Evolutionary conservation across 208 protist genomes (phyloP).

Genomic region (Trypanosomatidae sp.): DNA sequence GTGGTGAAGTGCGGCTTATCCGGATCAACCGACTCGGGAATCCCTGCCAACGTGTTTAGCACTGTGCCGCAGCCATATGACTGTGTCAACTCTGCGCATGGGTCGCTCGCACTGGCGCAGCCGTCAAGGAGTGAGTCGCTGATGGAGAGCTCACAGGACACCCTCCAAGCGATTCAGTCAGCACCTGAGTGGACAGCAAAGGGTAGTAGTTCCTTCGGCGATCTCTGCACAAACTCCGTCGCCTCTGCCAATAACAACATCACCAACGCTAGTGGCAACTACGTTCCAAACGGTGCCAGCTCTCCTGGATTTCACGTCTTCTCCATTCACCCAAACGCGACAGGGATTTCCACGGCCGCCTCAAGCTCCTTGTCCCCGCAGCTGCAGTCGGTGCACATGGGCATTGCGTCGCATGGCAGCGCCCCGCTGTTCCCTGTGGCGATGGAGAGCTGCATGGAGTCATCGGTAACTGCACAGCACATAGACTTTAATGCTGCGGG

Average conservation of each 20-base stretch:
- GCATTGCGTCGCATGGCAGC: background rate
- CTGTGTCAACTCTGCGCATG: background rate
- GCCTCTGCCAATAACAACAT: background rate
- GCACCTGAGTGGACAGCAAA: slow-evolving; percentile 14
- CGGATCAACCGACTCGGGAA: background rate
- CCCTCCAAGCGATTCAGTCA: background rate
- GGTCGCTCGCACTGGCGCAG: background rate
- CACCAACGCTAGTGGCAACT: background rate
- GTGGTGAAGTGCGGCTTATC: background rate
- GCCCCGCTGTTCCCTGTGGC: background rate
- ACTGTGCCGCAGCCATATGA: slow-evolving; percentile 9
- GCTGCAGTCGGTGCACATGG: slow-evolving; percentile 2
- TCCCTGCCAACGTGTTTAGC: slow-evolving; percentile 6
- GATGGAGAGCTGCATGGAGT: background rate
- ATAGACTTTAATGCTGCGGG: background rate
- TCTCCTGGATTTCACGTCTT: slow-evolving; percentile 25
- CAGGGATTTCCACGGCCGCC: background rate
- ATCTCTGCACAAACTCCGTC: slow-evolving; percentile 8
- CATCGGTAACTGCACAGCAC: background rate
- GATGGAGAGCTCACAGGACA: slow-evolving; percentile 2
- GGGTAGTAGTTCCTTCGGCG: slow-evolving; percentile 2
- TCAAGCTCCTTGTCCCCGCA: slow-evolving; percentile 2
- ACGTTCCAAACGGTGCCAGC: background rate
- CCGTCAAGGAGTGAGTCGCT: slow-evolving; percentile 7
- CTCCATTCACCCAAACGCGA: slow-evolving; percentile 17